phyloP scores from a whole-genome alignment of 2,329 filamentous ascomycete genomes.

The Mycocentrospora acerina region DNA sequence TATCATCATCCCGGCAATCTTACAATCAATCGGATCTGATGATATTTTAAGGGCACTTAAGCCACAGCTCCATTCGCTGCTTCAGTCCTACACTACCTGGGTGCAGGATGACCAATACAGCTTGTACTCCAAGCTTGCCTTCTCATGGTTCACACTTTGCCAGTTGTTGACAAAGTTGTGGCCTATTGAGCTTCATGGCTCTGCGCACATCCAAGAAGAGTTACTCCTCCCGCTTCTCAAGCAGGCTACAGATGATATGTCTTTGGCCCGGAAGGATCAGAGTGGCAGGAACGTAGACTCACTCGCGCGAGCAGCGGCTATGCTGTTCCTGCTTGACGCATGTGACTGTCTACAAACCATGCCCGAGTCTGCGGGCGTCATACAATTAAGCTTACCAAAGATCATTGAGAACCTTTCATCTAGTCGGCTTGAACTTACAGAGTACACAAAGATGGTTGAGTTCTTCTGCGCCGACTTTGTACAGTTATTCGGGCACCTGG shows the following conservation, averaged over 20 bases:
- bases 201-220: constrained; percentile 22
- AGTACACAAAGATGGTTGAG: constrained; percentile 21
- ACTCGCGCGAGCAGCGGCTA: constrained; percentile 21
- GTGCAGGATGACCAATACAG: constrained; percentile 23
- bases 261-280: constrained; percentile 9
- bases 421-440: constrained; percentile 11
- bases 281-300: constrained; percentile 16
- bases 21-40: constrained; percentile 28
- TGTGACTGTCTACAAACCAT: constrained; percentile 27
- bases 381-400: constrained; percentile 22
- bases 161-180: constrained; percentile 31
- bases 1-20: constrained; percentile 30
- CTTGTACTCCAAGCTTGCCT: constrained; percentile 13
- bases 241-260: constrained; percentile 26
- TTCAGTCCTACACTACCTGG: constrained; percentile 21
- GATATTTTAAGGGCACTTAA: constrained; percentile 23
- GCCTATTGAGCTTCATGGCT: constrained; percentile 33
- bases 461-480: constrained; percentile 31
- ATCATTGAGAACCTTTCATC: constrained; percentile 24
- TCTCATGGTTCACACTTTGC: constrained; percentile 33
- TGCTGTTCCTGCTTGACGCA: constrained; percentile 29
- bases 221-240: constrained; percentile 28
- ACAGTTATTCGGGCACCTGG: constrained; percentile 24
- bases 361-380: constrained; percentile 18
- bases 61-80: constrained; percentile 22